Evolutionary conservation across 2,329 filamentous ascomycete genomes (phyloP), one percentile per base, ranked within the genome.

Genomic region (Neofusicoccum ribis): DNA sequence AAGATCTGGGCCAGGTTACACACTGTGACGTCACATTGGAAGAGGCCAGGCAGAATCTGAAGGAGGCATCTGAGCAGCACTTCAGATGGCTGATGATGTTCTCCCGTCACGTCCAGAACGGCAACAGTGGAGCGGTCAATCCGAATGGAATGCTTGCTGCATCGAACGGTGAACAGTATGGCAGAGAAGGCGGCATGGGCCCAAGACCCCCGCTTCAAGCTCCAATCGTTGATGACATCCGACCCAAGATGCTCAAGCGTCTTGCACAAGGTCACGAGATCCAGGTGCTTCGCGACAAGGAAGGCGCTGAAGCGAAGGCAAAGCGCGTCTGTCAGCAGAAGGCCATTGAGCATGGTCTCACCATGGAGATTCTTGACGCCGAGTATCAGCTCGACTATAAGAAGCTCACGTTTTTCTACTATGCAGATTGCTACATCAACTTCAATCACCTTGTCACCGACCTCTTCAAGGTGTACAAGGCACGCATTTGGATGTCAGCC

Each of bases 61-160:
- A 96, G 71, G 89, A 95, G 71, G 96, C 94, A 70, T 91, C 91
- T 2, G 92, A 97, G 75, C 93, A 98, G 75, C 95, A 99, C 76
- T 97, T 97, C 80, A 93, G 93, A 73, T 98, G 94, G 92, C 85
- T 99, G 62, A 97, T 98, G 91, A 95, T 98, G 91, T 99, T 97
- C 77, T 97, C 93, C 1, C 89, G 93, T 6, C 63, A 67, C 14
- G 56, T 66, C 36, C 63, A 67, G 51, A 39, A 36, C 44, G 44
- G 61, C 31, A 43, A 56, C 46, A 63, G 56, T 20, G 37, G 41
- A 23, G 59, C 54, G 6, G 84, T 86, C 27, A 80, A 85, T 6
- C 84, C 85, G 41, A 84, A 85, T 60, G 88, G 89, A 34, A 82
- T 89, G 61, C 84, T 89, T 78, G 85, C 89, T 9, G 85, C 86